Evolutionary conservation across 495 filamentous ascomycete genomes (phyloP).

Genomic region (Penicillium macrosclerotiorum): DNA sequence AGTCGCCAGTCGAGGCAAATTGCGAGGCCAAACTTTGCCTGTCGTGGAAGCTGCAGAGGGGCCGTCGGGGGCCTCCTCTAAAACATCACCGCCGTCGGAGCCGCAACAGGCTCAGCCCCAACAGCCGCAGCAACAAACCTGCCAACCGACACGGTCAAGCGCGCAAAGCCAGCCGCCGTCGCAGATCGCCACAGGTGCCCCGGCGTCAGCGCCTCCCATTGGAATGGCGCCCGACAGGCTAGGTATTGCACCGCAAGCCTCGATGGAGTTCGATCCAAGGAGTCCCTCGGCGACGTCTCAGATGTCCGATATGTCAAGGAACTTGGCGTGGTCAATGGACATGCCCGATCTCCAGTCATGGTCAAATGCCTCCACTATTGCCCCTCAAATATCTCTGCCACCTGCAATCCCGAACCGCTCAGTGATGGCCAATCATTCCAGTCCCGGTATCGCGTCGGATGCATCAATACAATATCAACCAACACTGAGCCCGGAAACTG

Average conservation of each 20-base stretch:
- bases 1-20: slow-evolving; percentile 93
- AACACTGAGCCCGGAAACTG: slow-evolving; percentile 13
- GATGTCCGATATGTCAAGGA: slow-evolving; percentile 11
- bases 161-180: slow-evolving; percentile 15
- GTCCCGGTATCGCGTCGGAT: slow-evolving; percentile 17
- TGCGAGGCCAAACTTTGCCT: slow-evolving; percentile 83
- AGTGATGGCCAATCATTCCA: slow-evolving; percentile 8
- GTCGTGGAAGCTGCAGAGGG: slow-evolving; percentile 49
- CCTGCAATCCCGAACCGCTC: slow-evolving; percentile 25
- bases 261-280: slow-evolving; percentile 6
- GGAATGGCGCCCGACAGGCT: slow-evolving; percentile 4
- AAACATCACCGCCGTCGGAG: slow-evolving; percentile 12
- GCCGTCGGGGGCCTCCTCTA: slow-evolving; percentile 6
- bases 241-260: not conserved
- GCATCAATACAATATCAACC: slow-evolving; percentile 17
- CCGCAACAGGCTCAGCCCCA: slow-evolving; percentile 12
- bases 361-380: slow-evolving; percentile 14
- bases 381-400: slow-evolving; percentile 25
- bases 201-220: slow-evolving; percentile 6
- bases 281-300: slow-evolving; percentile 9
- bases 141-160: slow-evolving; percentile 11
- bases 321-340: slow-evolving; percentile 26
- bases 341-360: slow-evolving; percentile 30
- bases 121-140: slow-evolving; percentile 14
- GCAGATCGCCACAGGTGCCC: slow-evolving; percentile 12